Evolutionary conservation across 495 filamentous ascomycete genomes (phyloP), one percentile per base, ranked within the genome.

Genomic region (Penicillium parvum): DNA sequence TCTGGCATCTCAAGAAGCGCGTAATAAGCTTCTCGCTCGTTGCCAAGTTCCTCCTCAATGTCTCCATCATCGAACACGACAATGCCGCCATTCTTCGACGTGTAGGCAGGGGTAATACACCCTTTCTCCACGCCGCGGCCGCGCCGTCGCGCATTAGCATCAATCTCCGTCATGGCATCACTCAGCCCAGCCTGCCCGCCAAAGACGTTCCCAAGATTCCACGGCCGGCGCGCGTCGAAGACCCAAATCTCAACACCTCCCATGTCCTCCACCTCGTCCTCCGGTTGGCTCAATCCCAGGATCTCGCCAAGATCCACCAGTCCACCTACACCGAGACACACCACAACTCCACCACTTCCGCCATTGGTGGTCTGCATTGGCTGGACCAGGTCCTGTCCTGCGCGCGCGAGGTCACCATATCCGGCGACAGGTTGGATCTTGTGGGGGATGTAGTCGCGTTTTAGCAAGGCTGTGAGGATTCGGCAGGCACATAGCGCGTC

Each of bases 401-500:
- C 81, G 53, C 81, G 79, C 55, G 85, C 72, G 26, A 98, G 82
- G 57, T 97, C 92, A 49, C 80, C 83, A 81, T 96, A 96, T 22
- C 92, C 92, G 11, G 85, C 78, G 25, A 98, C 83, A 4, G 94
- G 92, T 52, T 95, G 87, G 47, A 97, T 95, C 73, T 95, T 96
- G 68, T 97, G 91, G n/a, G 84, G 84, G 50, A 98, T 94, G 60
- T 91, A 97, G 73, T 98, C 92, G 72, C 88, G 85, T 71, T 91
- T 96, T 37, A 98, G 74, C 12, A 97, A 76, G 10, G 82, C 76
- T 1, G 92, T 92, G 11, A 98, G 78, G 40, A 98, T 97, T 37
- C 90, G 89, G 56, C 88, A 90, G 37, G 90, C 94, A 68, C 92
- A 97, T 25, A 98, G 81, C 37, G 91, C 86, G 72, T 98, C 92